Evolutionary conservation across 257 asterid species (phyloP).

Genomic region (Solanum boliviense): DNA sequence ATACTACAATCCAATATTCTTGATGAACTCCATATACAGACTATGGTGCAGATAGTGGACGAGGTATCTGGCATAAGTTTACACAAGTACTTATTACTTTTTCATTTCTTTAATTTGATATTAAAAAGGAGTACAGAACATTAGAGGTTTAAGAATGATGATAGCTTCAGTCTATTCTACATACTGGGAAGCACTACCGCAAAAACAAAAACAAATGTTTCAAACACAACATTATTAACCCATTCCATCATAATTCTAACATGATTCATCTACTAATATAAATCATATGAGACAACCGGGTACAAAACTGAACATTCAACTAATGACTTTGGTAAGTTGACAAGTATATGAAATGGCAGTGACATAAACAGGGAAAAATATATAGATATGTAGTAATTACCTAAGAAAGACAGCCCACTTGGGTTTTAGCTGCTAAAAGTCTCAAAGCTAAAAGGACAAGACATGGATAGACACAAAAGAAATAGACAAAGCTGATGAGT

Average conservation of each 20-base stretch:
- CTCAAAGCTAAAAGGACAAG: neutral
- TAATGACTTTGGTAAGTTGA: neutral
- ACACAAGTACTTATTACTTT: neutral
- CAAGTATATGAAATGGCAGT: neutral
- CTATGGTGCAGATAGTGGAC: neutral
- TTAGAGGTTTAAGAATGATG: neutral
- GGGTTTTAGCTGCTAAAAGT: neutral
- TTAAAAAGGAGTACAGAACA: neutral
- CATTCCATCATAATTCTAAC: neutral
- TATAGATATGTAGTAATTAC: neutral
- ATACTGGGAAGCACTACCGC: neutral
- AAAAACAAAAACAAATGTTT: neutral
- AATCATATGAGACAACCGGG: neutral
- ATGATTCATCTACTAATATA: neutral
- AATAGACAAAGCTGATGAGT: neutral
- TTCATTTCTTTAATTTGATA: neutral
- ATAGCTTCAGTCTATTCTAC: neutral
- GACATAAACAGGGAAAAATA: neutral
- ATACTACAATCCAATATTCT: neutral
- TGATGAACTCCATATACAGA: neutral
- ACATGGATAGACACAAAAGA: neutral
- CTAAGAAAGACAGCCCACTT: neutral
- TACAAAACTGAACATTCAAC: neutral
- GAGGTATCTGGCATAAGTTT: neutral
- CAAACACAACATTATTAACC: neutral